A percentile compares a stretch with the other conserved stretches of the same genome.
phyloP scores from a whole-genome alignment of 148 eudicot species.

The Nyssa sinensis region DNA sequence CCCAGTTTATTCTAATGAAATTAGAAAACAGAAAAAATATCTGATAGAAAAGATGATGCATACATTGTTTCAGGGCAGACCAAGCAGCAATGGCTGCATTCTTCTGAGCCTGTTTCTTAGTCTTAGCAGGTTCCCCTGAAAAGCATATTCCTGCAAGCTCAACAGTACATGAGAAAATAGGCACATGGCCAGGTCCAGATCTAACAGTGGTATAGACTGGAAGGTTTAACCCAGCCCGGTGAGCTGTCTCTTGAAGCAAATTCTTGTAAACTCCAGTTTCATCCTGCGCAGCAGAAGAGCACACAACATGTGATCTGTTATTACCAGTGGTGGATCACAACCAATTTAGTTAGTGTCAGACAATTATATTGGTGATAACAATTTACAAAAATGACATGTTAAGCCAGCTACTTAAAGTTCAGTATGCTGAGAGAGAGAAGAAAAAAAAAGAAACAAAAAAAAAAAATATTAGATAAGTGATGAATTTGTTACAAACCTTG shows the following conservation, averaged over 20 bases:
- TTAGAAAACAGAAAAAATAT: no score
- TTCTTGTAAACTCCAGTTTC: constrained; percentile 65
- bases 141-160: constrained; percentile 50
- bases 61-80: constrained; percentile 55
- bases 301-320: no score
- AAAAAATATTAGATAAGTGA: no score
- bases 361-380: neutral
- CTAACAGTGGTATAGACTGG: constrained; percentile 52
- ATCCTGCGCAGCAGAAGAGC: constrained; percentile 34
- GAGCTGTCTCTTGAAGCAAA: constrained; percentile 66
- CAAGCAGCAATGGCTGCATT: constrained; percentile 63
- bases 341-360: neutral
- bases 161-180: constrained; percentile 54
- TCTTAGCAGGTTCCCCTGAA: constrained; percentile 46
- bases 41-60: constrained; percentile 14
- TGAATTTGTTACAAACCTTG: no score
- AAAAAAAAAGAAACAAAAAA: neutral
- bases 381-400: neutral
- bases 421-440: neutral
- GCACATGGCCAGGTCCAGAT: constrained; percentile 58
- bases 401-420: neutral
- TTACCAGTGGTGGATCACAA: neutral
- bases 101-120: constrained; percentile 68
- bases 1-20: neutral
- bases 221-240: constrained; percentile 51